Conservation (phyloP, 805 yeast species). For the Priceomyces haplophilus region DNA sequence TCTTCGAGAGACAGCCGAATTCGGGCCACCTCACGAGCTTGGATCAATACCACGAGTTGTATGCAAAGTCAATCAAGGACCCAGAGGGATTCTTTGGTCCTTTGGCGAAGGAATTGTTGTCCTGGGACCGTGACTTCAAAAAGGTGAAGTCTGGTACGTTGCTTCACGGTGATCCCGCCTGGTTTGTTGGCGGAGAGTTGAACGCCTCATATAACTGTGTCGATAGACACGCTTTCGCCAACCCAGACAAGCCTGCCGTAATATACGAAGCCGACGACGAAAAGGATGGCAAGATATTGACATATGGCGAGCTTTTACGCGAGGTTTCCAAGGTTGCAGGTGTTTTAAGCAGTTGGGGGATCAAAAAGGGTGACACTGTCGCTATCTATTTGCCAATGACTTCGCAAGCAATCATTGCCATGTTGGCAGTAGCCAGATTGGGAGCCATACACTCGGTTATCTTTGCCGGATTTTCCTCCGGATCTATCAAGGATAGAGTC, state of each 20-base stretch:
- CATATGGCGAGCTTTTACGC: slow-evolving; percentile 68
- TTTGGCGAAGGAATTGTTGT: slow-evolving; percentile 65
- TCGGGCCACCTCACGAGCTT: slow-evolving; percentile 57
- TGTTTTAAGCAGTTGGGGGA: slow-evolving; percentile 62
- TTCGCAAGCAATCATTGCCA: slow-evolving; percentile 71
- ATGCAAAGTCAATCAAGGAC: slow-evolving; percentile 70
- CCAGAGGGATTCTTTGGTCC: slow-evolving; percentile 82
- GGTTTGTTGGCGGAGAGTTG: slow-evolving; percentile 78
- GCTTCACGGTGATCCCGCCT: slow-evolving; percentile 53
- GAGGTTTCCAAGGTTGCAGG: slow-evolving; percentile 72
- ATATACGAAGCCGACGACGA: slow-evolving; percentile 83
- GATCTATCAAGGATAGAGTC: slow-evolving; percentile 68
- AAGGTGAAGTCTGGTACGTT: slow-evolving; percentile 64
- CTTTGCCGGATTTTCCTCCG: slow-evolving; percentile 80
- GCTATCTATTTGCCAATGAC: slow-evolving; percentile 87
- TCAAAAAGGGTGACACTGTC: slow-evolving; percentile 78
- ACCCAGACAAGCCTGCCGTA: slow-evolving; percentile 71
- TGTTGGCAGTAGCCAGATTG: slow-evolving; percentile 73
- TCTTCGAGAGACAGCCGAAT: slow-evolving; percentile 57
- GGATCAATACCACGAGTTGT: slow-evolving; percentile 66
- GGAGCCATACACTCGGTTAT: slow-evolving; percentile 86
- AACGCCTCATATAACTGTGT: slow-evolving; percentile 81
- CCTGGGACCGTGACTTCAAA: slow-evolving; percentile 78
- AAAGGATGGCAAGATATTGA: slow-evolving; percentile 55
- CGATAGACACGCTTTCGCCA: slow-evolving; percentile 71